Evolutionary conservation across 139 green algal species (phyloP), one percentile per base, ranked within the genome.

Genomic region (Eudorina sp.): DNA sequence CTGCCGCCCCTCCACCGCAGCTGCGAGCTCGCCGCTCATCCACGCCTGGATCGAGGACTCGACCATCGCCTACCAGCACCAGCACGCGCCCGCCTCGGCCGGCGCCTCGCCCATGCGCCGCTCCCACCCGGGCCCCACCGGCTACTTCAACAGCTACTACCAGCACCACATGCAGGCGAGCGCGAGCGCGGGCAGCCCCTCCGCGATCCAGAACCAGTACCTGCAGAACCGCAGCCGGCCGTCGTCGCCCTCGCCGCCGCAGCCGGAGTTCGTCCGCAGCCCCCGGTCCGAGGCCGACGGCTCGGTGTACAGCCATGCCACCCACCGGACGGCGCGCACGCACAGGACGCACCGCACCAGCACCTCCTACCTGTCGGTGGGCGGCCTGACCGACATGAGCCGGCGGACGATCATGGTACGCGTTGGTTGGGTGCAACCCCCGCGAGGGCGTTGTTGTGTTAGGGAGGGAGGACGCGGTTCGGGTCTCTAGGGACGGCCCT

Each of bases 11-110:
- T n/a, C n/a, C n/a, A 23, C 38, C 34, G 19, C 66, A 88, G 82
- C 48, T 29, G 48, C 53, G 29, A 83, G 60, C 27, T 91, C 87
- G 6, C 90, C 90, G 4, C 90, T 91, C 90, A 93, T 93, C 48
- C 90, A 93, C 72, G 90, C 90, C 16, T 93, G 90, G 90, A 93
- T 93, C 7, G 90, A 93, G 68, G 78, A 89, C 45, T 89, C 90
- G 1, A 91, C 85, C 4, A 64, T 77, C n/a, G 80, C 62, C 80
- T 86, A 78, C 80, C 80, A 66, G 55, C 55, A 70, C 53, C 75
- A 83, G 48, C 46, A 64, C 23, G 70, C 40, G 8, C 55, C 70
- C 34, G 40, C 70, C 11, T 58, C n/a, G 14, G 78, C 27, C 7
- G 55, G 29, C 21, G 34, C 40, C 16, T 19, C 31, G 7, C 31